phyloP scores from a whole-genome alignment of 441 rosid species.

The Cnidoscolus chayamansa region DNA sequence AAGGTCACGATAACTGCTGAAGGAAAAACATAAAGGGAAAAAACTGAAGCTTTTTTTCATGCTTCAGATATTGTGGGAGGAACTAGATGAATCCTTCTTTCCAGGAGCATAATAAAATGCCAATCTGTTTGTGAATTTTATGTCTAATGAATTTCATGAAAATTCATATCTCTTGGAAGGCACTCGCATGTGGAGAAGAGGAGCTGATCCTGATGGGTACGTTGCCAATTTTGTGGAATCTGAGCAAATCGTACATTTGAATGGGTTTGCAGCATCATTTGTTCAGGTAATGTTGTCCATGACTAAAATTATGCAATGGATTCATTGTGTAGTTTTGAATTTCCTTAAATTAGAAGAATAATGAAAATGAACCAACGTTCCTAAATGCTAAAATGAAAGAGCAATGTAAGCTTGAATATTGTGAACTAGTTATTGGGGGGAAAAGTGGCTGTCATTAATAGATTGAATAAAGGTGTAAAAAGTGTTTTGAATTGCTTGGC shows the following conservation, averaged over 20 bases:
- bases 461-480: conserved; percentile 8
- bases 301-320: background rate
- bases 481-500: background rate
- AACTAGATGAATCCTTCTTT: background rate
- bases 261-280: conserved; percentile 81
- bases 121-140: background rate
- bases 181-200: conserved; percentile 99
- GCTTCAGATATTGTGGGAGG: conserved; percentile 9
- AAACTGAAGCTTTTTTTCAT: background rate
- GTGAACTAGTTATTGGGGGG: background rate
- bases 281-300: conserved; percentile 57
- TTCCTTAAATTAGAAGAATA: background rate
- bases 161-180: conserved; percentile 46
- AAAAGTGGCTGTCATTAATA: background rate
- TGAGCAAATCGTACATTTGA: conserved; percentile 91
- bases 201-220: conserved; percentile 97
- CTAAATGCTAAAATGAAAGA: conserved; percentile 14
- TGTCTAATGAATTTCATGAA: conserved; percentile 5
- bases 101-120: conserved; percentile 14
- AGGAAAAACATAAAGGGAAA: conserved; percentile 1
- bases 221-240: conserved; percentile 97
- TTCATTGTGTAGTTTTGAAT: background rate
- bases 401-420: background rate
- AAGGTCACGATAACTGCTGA: conserved; percentile 6
- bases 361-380: background rate